phyloP scores from a whole-genome alignment of 139 green algal genomes.

The Micractinium conductrix region DNA sequence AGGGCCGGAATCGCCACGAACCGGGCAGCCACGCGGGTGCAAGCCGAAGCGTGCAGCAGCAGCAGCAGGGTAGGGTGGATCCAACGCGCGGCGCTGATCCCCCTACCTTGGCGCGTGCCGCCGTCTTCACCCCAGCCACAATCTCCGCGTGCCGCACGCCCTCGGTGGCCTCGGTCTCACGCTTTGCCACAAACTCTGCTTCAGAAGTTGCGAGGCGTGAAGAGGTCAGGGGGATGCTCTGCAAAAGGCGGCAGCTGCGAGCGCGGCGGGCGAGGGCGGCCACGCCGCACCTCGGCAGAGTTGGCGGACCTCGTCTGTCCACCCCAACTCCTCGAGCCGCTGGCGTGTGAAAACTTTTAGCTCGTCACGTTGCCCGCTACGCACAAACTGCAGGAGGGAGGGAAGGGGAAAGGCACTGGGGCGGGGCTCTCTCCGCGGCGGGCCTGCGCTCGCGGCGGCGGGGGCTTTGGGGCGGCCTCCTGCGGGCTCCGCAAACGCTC shows the following conservation, averaged over 20 bases:
- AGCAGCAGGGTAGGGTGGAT: too few relatives aligned
- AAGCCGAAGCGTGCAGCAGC: too few relatives aligned
- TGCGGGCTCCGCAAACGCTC: too few relatives aligned
- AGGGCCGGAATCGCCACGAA: too few relatives aligned
- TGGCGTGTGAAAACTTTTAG: conserved; percentile 37
- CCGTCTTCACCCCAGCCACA: conserved; percentile 12
- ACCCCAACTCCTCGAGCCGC: conserved; percentile 37
- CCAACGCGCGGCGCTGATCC: too few relatives aligned
- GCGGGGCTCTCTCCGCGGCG: too few relatives aligned
- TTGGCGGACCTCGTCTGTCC: conserved; percentile 35
- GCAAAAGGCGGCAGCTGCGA: too few relatives aligned
- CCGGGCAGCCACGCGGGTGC: too few relatives aligned
- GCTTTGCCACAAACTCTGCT: conserved; percentile 31
- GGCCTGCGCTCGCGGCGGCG: too few relatives aligned
- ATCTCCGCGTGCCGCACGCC: conserved; percentile 37
- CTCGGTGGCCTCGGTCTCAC: not conserved
- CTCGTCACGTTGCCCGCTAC: conserved; percentile 13
- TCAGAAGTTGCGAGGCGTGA: not conserved
- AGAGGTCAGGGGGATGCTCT: not conserved
- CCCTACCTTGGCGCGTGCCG: conserved; percentile 23
- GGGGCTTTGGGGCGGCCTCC: not conserved
- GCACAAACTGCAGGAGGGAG: conserved; percentile 24
- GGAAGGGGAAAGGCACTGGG: too few relatives aligned
- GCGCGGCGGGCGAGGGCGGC: not conserved
- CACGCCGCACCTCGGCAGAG: conserved; percentile 34